Conservation (phyloP, 768 basidiomycete species). For the Paxillus involutus region DNA sequence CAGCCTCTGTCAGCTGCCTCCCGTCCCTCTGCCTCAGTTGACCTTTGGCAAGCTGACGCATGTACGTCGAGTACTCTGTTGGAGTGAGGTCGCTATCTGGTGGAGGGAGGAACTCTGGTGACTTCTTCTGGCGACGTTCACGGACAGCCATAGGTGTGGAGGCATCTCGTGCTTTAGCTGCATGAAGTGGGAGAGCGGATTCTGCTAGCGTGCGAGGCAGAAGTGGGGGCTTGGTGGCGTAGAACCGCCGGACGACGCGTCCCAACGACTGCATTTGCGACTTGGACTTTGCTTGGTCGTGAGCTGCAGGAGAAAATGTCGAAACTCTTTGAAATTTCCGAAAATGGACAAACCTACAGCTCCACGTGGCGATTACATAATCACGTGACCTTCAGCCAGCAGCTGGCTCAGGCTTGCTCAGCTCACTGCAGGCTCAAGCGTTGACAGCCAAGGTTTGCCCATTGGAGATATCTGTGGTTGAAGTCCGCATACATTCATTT, state of each 20-base stretch:
- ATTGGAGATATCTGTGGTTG: neutral
- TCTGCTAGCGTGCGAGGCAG: conserved; percentile 47
- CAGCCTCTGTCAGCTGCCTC: conserved; percentile 42
- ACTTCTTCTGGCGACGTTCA: conserved; percentile 57
- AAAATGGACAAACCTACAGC: neutral
- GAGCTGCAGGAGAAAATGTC: neutral
- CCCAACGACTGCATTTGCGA: conserved; percentile 31
- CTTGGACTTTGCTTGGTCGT: neutral
- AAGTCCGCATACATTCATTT: conserved; percentile 8
- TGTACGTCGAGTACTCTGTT: conserved; percentile 60
- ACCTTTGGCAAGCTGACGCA: conserved; percentile 55
- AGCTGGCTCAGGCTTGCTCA: too few relatives aligned
- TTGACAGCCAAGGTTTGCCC: too few relatives aligned
- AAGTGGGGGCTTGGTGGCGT: conserved; percentile 34
- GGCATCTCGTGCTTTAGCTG: conserved; percentile 54
- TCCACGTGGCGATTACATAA: neutral
- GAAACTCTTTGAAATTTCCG: neutral
- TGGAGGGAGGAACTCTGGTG: conserved; percentile 35
- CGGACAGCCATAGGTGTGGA: conserved; percentile 77
- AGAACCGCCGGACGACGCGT: conserved; percentile 38
- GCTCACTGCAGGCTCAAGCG: neutral
- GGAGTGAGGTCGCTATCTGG: conserved; percentile 60
- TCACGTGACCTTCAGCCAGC: neutral
- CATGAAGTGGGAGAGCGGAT: conserved; percentile 53
- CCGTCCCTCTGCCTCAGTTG: conserved; percentile 40